Evolutionary conservation across 129 eudicot species (phyloP).

Genomic region (Sambucus nigra): DNA sequence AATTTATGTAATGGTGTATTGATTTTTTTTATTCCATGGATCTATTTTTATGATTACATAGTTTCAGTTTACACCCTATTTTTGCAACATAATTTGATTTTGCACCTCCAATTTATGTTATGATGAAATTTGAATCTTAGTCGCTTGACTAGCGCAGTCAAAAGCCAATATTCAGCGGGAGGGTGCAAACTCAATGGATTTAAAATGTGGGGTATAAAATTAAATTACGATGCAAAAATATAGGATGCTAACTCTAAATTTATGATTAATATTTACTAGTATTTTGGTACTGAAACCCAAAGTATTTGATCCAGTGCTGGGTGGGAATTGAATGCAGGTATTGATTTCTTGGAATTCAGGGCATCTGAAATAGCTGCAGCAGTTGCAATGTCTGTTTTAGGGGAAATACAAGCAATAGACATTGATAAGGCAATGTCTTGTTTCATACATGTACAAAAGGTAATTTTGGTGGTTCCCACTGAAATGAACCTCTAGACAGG

Average conservation of each 20-base stretch:
- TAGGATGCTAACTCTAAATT: neutral
- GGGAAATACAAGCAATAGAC: constrained; percentile 31
- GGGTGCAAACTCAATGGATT: neutral
- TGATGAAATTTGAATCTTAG: neutral
- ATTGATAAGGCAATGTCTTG: constrained; percentile 31
- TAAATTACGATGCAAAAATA: no score
- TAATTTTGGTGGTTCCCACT: constrained; percentile 20
- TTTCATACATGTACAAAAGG: constrained; percentile 36
- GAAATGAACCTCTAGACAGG: neutral
- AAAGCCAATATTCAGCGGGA: neutral
- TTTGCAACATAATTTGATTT: neutral
- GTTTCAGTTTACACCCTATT: no score
- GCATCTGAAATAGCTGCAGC: constrained; percentile 65
- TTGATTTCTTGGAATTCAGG: constrained; percentile 50
- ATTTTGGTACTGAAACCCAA: neutral
- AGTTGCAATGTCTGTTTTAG: constrained; percentile 41
- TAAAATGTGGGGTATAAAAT: no score
- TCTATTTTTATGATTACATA: no score
- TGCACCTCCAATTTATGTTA: no score
- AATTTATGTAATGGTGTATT: neutral
- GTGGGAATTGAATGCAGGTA: constrained; percentile 45
- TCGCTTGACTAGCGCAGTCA: no score
- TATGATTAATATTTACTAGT: neutral
- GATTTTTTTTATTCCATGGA: neutral
- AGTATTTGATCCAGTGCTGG: constrained; percentile 20